Evolutionary conservation across 305 asterid genomes (phyloP), one percentile per base, ranked within the genome.

Genomic region (Nicotiana rustica): DNA sequence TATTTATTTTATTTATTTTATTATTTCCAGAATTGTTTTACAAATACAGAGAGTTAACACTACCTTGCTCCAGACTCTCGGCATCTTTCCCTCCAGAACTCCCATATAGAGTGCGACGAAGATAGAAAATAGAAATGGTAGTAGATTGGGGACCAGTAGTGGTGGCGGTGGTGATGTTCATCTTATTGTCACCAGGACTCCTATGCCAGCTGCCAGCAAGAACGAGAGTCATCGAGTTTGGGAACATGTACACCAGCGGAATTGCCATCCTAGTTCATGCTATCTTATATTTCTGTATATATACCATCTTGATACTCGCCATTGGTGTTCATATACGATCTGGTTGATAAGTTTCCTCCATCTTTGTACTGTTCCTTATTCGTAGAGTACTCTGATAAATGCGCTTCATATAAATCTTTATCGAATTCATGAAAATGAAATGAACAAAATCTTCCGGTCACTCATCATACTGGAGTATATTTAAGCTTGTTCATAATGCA

Each of bases 121-220:
- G 21, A 10, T 15, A 55, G 14, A 52, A 75, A 21, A 6, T 38
- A 38, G 49, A 41, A 25, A 94, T 91, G 96, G 68, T 65, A 59
- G 89, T 89, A 0, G 99, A 95, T 71, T 95, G 99, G 99, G 99
- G 98, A 47, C 98, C 99, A 2, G 99, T 93, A 82, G 95, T 90
- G 82, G 98, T 94, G 79, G 99, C 99, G 41, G 98, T 92, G 90
- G 97, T 85, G 80, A 89, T 93, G 97, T 95, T 95, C 93, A 88
- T 94, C 82, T 85, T 94, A 44, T 86, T 94, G 61, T 94, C 98
- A 4, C 99, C 99, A 13, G 98, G 99, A 47, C 85, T 95, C 66
- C 90, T 95, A 10, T 94, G 93, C 91, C 99, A 94, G 79, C 69
- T 95, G n/a, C 99, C 99, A 61, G 97, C 98, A 19, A 93, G 97